Percentiles rank a stretch among this genome's conserved stretches.
phyloP scores from a whole-genome alignment of 495 filamentous ascomycete species.

The Xanthoparmelia taractica region DNA sequence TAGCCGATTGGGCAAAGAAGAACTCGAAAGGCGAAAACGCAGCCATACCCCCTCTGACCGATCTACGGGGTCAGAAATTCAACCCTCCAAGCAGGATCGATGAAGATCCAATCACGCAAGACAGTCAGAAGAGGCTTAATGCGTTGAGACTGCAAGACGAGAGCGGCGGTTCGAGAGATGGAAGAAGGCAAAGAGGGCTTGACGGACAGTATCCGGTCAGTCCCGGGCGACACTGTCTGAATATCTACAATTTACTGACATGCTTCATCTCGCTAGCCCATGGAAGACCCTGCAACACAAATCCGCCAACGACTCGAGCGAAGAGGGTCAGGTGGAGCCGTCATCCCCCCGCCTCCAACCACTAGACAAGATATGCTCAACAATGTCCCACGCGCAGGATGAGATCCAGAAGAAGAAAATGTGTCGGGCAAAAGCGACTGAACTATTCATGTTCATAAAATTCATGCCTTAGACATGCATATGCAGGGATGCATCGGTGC shows the following conservation, averaged over 20 bases:
- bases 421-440: constrained; percentile 1
- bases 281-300: constrained; percentile 23
- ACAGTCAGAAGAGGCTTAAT: constrained; percentile 76
- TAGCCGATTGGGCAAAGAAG: constrained; percentile 70
- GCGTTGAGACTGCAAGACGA: constrained; percentile 79
- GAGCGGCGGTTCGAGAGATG: constrained; percentile 37
- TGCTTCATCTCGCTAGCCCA: constrained; percentile 1
- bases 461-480: background rate
- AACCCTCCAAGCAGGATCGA: constrained; percentile 51
- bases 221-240: constrained; percentile 20
- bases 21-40: constrained; percentile 46
- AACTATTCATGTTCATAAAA: constrained; percentile 10
- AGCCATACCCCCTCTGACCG: constrained; percentile 34
- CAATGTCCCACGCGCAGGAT: constrained; percentile 22
- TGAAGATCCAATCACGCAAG: constrained; percentile 69
- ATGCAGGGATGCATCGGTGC: background rate
- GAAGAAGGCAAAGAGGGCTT: constrained; percentile 39
- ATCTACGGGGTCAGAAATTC: constrained; percentile 35
- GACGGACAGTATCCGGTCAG: constrained; percentile 37
- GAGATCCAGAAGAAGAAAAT: background rate
- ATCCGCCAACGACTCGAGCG: constrained; percentile 23
- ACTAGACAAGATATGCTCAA: constrained; percentile 25
- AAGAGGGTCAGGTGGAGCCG: constrained; percentile 19
- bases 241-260: background rate
- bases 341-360: constrained; percentile 18